Evolutionary conservation across 2,329 filamentous ascomycete genomes (phyloP).

Genomic region (Aphanoascus verrucosus): DNA sequence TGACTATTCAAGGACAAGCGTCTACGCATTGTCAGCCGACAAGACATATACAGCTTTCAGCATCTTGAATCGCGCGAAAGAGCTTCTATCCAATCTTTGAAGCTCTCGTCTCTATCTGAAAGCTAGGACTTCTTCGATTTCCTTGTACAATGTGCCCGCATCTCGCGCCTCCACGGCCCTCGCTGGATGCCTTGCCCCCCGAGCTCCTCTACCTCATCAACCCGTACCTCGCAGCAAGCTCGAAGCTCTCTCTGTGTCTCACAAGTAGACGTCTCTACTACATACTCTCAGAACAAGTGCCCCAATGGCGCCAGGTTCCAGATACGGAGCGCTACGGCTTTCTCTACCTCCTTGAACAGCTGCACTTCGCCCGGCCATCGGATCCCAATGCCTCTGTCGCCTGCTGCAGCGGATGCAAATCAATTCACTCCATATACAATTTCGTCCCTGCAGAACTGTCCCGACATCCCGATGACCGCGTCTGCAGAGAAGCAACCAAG

Average conservation of each 20-base stretch:
- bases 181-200: conserved; percentile 9
- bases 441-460: conserved; percentile 5
- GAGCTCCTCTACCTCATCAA: conserved; percentile 13
- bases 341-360: conserved; percentile 7
- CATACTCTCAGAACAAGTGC: conserved; percentile 4
- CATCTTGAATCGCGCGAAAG: too few species aligned
- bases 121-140: background rate
- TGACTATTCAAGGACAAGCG: too few species aligned
- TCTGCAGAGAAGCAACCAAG: conserved; percentile 5
- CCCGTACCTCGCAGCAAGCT: conserved; percentile 5
- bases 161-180: background rate
- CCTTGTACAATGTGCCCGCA: background rate
- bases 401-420: conserved; percentile 15
- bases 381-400: background rate
- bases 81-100: too few species aligned
- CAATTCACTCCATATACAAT: conserved; percentile 1
- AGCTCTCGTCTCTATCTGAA: too few species aligned
- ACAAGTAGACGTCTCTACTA: conserved; percentile 8
- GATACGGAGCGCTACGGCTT: conserved; percentile 1
- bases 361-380: background rate
- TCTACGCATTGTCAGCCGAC: too few species aligned
- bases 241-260: conserved; percentile 5
- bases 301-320: background rate
- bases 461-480: background rate
- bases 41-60: too few species aligned